These are phyloP conservation scores for Monilinia vaccinii-corymbosi DNA, from an alignment of 2,329 filamentous ascomycete genomes.

Conservation along the genomic window DNA sequence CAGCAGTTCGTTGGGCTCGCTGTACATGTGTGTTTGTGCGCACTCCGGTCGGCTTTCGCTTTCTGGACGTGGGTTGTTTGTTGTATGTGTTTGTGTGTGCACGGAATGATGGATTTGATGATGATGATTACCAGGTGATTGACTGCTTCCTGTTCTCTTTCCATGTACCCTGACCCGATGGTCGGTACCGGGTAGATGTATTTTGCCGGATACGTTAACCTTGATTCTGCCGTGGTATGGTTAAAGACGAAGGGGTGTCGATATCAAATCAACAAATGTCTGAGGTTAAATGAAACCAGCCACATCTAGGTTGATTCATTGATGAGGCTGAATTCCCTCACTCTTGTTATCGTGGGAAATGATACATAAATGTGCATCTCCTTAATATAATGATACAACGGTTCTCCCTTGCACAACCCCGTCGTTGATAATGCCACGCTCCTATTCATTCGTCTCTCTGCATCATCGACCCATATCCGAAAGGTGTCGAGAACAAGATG, in stretches of 20 bases:
- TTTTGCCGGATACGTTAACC: too few species aligned
- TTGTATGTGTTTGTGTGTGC: background rate
- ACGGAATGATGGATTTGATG: background rate
- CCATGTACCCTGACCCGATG: too few species aligned
- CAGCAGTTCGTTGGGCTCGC: too few species aligned
- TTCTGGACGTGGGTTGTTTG: too few species aligned
- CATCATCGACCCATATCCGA: background rate
- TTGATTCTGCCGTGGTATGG: too few species aligned
- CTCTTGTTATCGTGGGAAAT: background rate
- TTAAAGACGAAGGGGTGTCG: too few species aligned
- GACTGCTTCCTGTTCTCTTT: background rate
- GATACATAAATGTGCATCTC: background rate
- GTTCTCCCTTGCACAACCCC: too few species aligned
- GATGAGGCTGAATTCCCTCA: conserved; percentile 11
- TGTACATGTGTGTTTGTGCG: too few species aligned
- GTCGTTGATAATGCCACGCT: background rate
- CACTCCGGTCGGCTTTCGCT: too few species aligned
- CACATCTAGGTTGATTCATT: background rate
- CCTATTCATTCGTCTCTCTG: background rate
- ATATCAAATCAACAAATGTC: background rate
- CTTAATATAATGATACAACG: conserved; percentile 4
- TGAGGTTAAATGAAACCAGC: background rate
- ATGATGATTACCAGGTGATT: background rate
- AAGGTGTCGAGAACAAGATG: background rate
- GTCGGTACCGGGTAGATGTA: too few species aligned